phyloP scores from a whole-genome alignment of 2,329 filamentous ascomycete genomes.

The Chrysoporthe cubensis region DNA sequence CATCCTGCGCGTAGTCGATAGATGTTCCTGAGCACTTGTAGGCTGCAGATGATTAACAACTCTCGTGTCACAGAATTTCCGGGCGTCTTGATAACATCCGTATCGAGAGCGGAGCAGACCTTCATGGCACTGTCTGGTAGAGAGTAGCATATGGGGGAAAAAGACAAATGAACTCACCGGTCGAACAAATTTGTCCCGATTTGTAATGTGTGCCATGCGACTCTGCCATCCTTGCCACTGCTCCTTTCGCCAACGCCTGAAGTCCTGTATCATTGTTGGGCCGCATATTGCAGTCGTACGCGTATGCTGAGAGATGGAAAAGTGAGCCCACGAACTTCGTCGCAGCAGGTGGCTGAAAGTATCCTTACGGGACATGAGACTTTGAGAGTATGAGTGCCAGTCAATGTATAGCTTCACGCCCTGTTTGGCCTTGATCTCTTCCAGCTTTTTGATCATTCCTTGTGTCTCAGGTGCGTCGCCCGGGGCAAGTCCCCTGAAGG shows the following conservation, averaged over 20 bases:
- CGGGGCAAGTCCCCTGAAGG: conserved; percentile 48
- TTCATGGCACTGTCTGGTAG: background rate
- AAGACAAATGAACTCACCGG: background rate
- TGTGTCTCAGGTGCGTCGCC: conserved; percentile 53
- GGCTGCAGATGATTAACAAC: conserved; percentile 47
- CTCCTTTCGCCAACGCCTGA: conserved; percentile 51
- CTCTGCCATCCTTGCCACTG: conserved; percentile 53
- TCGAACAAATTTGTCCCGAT: conserved; percentile 57
- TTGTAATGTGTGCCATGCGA: conserved; percentile 45
- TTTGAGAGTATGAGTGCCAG: conserved; percentile 47
- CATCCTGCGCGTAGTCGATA: conserved; percentile 50
- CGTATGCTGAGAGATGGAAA: conserved; percentile 47
- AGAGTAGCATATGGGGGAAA: background rate
- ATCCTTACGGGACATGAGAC: conserved; percentile 49
- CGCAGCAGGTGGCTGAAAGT: background rate
- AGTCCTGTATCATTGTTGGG: conserved; percentile 53
- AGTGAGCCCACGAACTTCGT: background rate
- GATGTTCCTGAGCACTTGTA: conserved; percentile 57
- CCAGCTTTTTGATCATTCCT: conserved; percentile 47
- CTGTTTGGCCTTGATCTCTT: conserved; percentile 32
- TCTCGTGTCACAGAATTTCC: background rate
- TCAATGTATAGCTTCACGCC: conserved; percentile 49
- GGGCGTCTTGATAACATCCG: background rate
- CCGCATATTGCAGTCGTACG: conserved; percentile 58
- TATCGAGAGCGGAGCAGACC: background rate